A percentile compares a stretch with the other conserved stretches of the same genome.
phyloP scores from a whole-genome alignment of 1,284 basidiomycete genomes.

The Rhodotorula sp. region DNA sequence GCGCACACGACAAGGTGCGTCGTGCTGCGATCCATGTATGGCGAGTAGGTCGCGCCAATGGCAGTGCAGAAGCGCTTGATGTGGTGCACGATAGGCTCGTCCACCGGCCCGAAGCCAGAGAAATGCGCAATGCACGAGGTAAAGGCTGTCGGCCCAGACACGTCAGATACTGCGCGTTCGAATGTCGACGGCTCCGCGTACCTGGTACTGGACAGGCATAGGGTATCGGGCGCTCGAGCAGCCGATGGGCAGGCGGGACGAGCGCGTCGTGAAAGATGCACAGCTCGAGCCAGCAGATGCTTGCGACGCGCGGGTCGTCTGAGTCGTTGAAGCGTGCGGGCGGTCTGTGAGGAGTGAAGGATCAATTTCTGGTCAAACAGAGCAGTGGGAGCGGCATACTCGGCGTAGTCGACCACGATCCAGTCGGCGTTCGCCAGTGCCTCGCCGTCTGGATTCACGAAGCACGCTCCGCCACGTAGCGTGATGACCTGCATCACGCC shows the following conservation, averaged over 20 bases:
- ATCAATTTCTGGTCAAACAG: background rate
- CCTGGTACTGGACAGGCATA: constrained; percentile 25
- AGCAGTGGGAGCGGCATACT: background rate
- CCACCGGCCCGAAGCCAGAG: constrained; percentile 15
- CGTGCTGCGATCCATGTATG: constrained; percentile 60
- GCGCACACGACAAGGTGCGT: constrained; percentile 51
- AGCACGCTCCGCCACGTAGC: background rate
- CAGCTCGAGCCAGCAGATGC: constrained; percentile 37
- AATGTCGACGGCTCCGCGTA: background rate
- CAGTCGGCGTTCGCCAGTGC: constrained; percentile 7
- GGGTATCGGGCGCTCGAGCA: constrained; percentile 29
- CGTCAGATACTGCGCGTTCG: no score
- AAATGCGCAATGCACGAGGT: constrained; percentile 16
- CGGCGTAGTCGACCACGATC: constrained; percentile 10
- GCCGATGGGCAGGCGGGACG: constrained; percentile 3
- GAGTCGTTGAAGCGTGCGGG: background rate
- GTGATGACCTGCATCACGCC: background rate
- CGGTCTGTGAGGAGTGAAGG: background rate
- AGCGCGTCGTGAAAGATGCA: constrained; percentile 22
- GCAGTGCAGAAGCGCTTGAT: constrained; percentile 13
- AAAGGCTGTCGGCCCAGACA: background rate
- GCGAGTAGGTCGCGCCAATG: constrained; percentile 60
- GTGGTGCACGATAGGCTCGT: constrained; percentile 19
- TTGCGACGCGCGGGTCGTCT: constrained; percentile 23
- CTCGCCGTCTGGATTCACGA: constrained; percentile 7